Percentiles rank a stretch among this genome's conserved stretches.
Conservation (phyloP, 2,329 filamentous ascomycete species). For the Arthroderma sp. region DNA sequence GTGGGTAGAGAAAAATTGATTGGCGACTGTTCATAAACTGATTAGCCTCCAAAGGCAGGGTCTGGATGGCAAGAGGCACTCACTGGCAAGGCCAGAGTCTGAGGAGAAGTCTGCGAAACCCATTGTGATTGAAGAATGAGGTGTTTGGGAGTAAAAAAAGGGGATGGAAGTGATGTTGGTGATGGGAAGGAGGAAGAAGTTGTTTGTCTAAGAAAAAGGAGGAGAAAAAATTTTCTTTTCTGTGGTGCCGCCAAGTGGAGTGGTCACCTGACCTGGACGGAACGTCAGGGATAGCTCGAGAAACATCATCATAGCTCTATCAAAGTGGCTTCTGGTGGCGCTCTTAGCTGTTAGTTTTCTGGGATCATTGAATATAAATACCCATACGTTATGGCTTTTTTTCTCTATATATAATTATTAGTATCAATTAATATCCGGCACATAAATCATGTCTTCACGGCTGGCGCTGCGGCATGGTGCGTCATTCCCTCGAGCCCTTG, state of each 20-base stretch:
- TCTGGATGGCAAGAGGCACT: constrained; percentile 21
- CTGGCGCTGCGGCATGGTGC: no score
- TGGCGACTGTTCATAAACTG: constrained; percentile 27
- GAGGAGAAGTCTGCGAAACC: constrained; percentile 54
- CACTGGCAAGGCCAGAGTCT: constrained; percentile 49
- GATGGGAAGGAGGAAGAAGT: constrained; percentile 15
- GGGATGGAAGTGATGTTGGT: constrained; percentile 1
- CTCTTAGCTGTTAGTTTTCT: no score
- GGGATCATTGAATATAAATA: no score
- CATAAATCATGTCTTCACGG: no score
- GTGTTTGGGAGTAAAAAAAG: constrained; percentile 12
- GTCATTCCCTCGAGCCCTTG: no score
- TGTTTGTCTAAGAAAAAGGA: constrained; percentile 6
- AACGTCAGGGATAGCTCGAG: no score
- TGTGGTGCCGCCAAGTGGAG: background rate
- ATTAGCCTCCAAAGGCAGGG: constrained; percentile 11
- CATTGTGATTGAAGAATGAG: constrained; percentile 34
- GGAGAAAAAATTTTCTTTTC: constrained; percentile 7
- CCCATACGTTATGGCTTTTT: no score
- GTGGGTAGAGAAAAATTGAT: constrained; percentile 42
- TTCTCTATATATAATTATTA: no score
- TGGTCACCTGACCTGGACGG: no score
- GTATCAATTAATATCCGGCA: no score
- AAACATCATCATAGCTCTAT: no score
- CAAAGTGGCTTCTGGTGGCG: no score